Base-by-base conservation (phyloP, 805 yeast species). In the Pichia heedii region DNA sequence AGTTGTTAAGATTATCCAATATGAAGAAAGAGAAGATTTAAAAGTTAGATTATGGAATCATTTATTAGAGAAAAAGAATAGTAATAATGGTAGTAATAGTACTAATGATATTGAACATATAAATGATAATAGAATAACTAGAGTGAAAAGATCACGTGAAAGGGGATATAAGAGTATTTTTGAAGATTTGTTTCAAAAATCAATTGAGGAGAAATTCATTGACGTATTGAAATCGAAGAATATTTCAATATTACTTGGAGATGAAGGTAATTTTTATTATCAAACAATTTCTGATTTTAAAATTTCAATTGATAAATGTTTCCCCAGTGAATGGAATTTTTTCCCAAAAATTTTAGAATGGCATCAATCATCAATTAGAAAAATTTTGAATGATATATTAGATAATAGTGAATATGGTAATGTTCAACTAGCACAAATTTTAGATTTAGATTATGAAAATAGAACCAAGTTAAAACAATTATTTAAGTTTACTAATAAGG, bases 21-120 rank as follows among this genome's bases (percentile, higher is more conserved):
- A 67, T 50, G 98, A 93, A 61, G 85, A 83, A 50, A 68, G 73
- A 24, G 87, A 85, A 55, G 98, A 93, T 55, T 60, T 79, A 47
- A 78, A 80, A 41, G 61, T 61, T 39, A 55, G 65, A 44, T 54
- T 57, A 22, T 52, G 55, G 41, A 50, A 50, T 22, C 47, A 48
- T 16, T 34, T 52, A 12, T 35, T 49, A 4, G 53, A 38, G 20
- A 33, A 36, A 8, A 33, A 42, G 8, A 37, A 50, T 19, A 46
- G 46, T 26, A 46, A 47, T n/a, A 44, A 45, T 13, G 44, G 33
- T 29, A 34, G 43, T 30, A 44, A 39, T 20, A 39, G 39, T 9
- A 22, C 50, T 24, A 44, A 47, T 18, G 46, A 47, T 19, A 42
- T 45, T 11, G 44, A 36, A 33, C 35, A 47, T 36, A 41, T 38